Conservation (phyloP, 192 early-diverging fungal genomes). For the Paraglomus brasilianum region DNA sequence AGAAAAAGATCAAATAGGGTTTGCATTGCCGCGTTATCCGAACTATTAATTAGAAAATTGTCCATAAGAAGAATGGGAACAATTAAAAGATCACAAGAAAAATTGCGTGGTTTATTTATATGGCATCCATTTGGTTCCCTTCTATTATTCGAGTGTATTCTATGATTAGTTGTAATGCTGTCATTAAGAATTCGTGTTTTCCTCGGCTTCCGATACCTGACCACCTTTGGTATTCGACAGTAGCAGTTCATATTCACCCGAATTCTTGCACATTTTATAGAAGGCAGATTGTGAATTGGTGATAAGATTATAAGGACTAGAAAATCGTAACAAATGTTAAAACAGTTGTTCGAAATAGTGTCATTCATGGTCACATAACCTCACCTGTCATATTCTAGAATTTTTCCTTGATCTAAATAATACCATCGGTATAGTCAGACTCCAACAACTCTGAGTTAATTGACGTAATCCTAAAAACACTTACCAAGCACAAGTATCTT, state of each 20-base stretch:
- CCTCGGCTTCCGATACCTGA: not conserved
- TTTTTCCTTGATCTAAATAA: conserved; percentile 67
- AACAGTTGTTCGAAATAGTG: not conserved
- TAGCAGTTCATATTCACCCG: conserved; percentile 79
- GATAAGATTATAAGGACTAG: conserved; percentile 65
- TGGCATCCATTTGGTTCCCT: no score
- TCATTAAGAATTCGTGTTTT: not conserved
- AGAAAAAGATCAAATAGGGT: no score
- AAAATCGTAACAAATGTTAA: conserved; percentile 17
- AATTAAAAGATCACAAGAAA: no score
- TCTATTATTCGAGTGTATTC: no score
- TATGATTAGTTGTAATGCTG: not conserved
- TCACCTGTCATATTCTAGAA: conserved; percentile 74
- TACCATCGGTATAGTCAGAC: conserved; percentile 43
- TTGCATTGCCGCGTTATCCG: no score
- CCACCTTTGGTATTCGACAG: conserved; percentile 25
- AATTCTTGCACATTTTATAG: conserved; percentile 74
- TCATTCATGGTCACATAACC: not conserved
- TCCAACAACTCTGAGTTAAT: not conserved
- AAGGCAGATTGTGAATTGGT: conserved; percentile 62
- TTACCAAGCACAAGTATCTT: conserved; percentile 62
- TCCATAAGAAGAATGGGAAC: no score
- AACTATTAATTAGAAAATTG: no score
- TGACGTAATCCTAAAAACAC: not conserved
- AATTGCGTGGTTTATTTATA: no score